Percentiles rank a stretch among this genome's conserved stretches.
Conservation (phyloP, 352 stramenopile species). For the Blastocystis sp. region DNA sequence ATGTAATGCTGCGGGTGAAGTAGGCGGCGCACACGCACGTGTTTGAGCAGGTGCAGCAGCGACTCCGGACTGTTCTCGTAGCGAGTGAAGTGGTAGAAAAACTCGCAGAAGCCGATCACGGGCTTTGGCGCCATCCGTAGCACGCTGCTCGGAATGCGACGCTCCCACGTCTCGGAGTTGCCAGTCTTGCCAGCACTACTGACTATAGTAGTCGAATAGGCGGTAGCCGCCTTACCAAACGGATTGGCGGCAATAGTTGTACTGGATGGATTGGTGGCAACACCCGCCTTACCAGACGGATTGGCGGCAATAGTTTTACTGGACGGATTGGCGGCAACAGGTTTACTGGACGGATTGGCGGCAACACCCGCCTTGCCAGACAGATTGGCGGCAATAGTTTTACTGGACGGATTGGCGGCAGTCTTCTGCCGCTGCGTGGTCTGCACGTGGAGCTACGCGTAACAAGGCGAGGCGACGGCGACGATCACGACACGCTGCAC, state of each 20-base stretch:
- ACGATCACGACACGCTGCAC: background rate
- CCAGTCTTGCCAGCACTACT: too few species aligned
- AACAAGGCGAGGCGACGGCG: too few species aligned
- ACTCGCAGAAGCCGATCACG: constrained; percentile 35
- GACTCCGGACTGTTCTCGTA: background rate
- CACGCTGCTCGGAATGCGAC: background rate
- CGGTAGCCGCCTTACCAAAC: background rate
- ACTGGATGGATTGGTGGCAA: too few species aligned
- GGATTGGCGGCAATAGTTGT: too few species aligned
- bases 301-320: too few species aligned
- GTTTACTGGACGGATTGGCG: too few species aligned
- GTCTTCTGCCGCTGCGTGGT: background rate
- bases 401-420: background rate
- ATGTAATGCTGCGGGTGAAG: constrained; percentile 4
- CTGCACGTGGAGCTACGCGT: background rate
- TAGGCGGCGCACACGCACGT: background rate
- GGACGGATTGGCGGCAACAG: background rate
- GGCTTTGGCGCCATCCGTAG: constrained; percentile 26
- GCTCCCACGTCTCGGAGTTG: too few species aligned
- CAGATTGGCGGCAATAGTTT: background rate
- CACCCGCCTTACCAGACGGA: too few species aligned
- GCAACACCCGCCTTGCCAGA: too few species aligned
- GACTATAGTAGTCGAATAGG: too few species aligned
- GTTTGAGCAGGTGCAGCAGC: background rate
- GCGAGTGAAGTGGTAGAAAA: constrained; percentile 33